phyloP scores from a whole-genome alignment of 2,329 filamentous ascomycete genomes.

The Phymatotrichopsis omnivora region DNA sequence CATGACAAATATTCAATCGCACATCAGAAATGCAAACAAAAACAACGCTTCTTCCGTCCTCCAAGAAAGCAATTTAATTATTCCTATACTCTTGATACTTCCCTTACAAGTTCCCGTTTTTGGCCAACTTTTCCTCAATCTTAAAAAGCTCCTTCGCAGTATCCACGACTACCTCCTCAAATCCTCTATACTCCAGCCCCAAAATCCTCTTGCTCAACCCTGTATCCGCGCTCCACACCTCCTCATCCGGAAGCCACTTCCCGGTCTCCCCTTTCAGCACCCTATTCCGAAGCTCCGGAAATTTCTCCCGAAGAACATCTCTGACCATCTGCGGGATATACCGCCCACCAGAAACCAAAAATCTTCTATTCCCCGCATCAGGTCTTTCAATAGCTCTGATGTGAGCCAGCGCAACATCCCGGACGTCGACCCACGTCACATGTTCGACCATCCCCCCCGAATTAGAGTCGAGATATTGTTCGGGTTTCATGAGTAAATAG shows the following conservation, averaged over 20 bases:
- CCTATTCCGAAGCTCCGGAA: background rate
- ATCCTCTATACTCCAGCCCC: background rate
- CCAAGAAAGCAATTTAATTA: no score
- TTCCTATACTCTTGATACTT: no score
- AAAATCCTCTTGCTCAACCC: slow-evolving; percentile 1
- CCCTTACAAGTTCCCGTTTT: no score
- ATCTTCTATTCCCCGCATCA: slow-evolving; percentile 1
- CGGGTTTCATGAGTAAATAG: slow-evolving; percentile 3
- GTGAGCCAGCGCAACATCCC: slow-evolving; percentile 5
- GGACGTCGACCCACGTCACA: slow-evolving; percentile 8
- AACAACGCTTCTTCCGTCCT: no score
- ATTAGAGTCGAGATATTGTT: no score
- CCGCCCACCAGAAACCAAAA: background rate
- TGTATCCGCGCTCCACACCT: background rate
- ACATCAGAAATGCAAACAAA: no score
- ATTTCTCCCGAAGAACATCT: background rate
- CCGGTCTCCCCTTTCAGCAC: background rate
- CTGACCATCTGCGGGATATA: background rate
- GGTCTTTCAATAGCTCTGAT: background rate
- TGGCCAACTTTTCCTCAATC: slow-evolving; percentile 6
- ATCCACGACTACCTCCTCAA: background rate
- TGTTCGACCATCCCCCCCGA: no score
- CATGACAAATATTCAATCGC: no score
- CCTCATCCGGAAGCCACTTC: no score
- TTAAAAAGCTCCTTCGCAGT: background rate